phyloP scores from a whole-genome alignment of 202 grass and related monocot species.

The Saccharum hybrid region DNA sequence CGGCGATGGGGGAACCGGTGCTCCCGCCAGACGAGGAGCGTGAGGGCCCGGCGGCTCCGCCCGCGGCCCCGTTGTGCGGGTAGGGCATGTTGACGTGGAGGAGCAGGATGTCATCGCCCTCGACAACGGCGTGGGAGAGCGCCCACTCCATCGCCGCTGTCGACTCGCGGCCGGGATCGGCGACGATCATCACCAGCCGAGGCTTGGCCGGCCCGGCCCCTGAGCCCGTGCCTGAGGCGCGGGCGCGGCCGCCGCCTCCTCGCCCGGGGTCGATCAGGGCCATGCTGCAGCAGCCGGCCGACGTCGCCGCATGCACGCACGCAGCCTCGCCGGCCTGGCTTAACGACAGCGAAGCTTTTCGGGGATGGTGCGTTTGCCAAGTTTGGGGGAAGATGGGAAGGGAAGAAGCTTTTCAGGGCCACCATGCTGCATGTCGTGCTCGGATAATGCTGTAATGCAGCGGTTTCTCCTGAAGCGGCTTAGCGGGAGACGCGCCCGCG shows the following conservation, averaged over 20 bases:
- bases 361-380: constrained; percentile 42
- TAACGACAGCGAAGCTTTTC: background rate
- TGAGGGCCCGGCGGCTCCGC: constrained; percentile 9
- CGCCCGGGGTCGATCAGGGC: constrained; percentile 52
- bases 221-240: constrained; percentile 20
- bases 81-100: constrained; percentile 71
- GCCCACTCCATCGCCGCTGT: constrained; percentile 82
- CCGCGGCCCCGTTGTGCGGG: constrained; percentile 21
- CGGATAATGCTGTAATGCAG: too few relatives aligned
- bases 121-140: constrained; percentile 70
- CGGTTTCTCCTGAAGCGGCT: too few relatives aligned
- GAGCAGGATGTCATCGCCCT: constrained; percentile 80
- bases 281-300: constrained; percentile 48
- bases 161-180: constrained; percentile 74
- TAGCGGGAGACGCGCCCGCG: too few relatives aligned
- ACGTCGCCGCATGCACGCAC: constrained; percentile 45
- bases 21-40: constrained; percentile 29
- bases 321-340: constrained; percentile 54
- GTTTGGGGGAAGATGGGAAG: constrained; percentile 31
- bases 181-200: constrained; percentile 76
- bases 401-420: constrained; percentile 6
- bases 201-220: constrained; percentile 39
- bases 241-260: background rate
- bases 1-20: constrained; percentile 49
- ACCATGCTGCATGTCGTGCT: background rate